Conservation (phyloP, 768 basidiomycete genomes). For the Calocybe gangraenosa region DNA sequence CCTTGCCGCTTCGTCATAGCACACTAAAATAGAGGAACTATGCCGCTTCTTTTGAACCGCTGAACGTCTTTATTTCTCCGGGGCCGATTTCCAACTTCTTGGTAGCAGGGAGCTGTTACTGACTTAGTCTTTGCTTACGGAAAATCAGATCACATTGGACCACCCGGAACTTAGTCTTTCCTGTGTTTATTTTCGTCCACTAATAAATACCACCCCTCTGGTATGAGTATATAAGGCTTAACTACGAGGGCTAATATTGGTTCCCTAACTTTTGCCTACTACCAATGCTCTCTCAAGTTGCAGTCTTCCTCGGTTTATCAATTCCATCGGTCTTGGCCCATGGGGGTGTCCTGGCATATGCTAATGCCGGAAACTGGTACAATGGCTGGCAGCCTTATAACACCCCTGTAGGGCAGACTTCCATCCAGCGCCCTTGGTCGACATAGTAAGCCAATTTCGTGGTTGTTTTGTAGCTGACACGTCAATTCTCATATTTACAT, state of each 20-base stretch:
- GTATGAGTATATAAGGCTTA: too few species aligned
- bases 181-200: too few species aligned
- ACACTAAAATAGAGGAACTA: background rate
- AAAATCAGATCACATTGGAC: constrained; percentile 12
- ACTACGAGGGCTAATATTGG: too few species aligned
- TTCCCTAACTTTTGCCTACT: too few species aligned
- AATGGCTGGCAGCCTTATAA: constrained; percentile 41
- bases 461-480: background rate
- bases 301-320: constrained; percentile 25
- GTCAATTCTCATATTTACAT: background rate
- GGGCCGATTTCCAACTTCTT: constrained; percentile 4
- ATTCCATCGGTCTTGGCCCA: constrained; percentile 32
- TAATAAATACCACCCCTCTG: too few species aligned
- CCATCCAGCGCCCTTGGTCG: constrained; percentile 41
- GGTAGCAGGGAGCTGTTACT: background rate
- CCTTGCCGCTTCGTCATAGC: background rate
- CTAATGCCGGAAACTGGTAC: constrained; percentile 34
- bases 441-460: constrained; percentile 30
- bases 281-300: constrained; percentile 25
- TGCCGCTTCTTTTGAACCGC: background rate
- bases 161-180: background rate
- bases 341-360: constrained; percentile 41
- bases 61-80: constrained; percentile 12
- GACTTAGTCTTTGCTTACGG: background rate
- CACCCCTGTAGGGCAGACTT: constrained; percentile 34